Conservation (phyloP, 495 filamentous ascomycete species). For the Tuber melanosporum region DNA sequence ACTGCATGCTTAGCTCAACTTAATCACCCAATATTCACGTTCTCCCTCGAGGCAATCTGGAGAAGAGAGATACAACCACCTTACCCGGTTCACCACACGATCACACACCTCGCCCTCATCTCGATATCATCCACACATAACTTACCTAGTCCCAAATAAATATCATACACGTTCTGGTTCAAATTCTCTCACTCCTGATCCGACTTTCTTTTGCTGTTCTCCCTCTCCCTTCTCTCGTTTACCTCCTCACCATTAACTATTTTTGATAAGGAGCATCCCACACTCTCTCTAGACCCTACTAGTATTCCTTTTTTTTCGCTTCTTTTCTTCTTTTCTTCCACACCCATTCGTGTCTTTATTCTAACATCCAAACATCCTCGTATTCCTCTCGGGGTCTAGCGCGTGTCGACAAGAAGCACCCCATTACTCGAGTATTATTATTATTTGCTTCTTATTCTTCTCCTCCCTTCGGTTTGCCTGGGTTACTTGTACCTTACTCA, state of each 20-base stretch:
- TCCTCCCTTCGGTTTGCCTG: not conserved
- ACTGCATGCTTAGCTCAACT: not conserved
- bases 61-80: not conserved
- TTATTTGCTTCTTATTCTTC: not conserved
- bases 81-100: not conserved
- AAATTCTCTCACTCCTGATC: not conserved
- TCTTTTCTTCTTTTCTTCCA: not conserved
- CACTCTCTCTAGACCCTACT: not conserved
- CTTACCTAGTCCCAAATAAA: not conserved
- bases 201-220: not conserved
- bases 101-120: not conserved
- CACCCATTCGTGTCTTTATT: not conserved
- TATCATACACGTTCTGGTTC: not conserved
- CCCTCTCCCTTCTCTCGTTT: not conserved
- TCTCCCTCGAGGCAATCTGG: not conserved
- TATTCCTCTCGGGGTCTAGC: not conserved
- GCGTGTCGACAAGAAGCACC: not conserved
- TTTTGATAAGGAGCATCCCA: not conserved
- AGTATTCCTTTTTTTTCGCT: not conserved
- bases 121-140: not conserved
- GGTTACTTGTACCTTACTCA: not conserved
- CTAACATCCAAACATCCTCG: not conserved
- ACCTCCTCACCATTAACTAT: not conserved
- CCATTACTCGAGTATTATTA: not conserved
- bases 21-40: not conserved